phyloP scores from a whole-genome alignment of 1,139 yeast species.

The Taphrina populina region DNA sequence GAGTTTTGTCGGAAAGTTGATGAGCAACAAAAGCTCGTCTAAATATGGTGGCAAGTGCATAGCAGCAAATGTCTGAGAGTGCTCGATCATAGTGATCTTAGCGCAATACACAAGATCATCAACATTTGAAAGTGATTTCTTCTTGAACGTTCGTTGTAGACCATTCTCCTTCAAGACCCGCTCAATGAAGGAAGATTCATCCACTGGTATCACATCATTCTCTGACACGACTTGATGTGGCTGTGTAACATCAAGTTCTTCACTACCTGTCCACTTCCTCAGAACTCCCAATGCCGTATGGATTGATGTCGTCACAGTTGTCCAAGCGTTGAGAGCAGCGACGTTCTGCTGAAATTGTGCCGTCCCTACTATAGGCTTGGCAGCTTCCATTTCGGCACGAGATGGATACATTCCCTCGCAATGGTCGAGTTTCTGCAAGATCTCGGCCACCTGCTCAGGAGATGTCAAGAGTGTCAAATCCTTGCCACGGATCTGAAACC shows the following conservation, averaged over 20 bases:
- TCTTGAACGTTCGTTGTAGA: conserved; percentile 61
- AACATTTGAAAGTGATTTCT: conserved; percentile 58
- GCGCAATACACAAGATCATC: conserved; percentile 78
- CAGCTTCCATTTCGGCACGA: conserved; percentile 70
- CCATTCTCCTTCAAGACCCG: conserved; percentile 82
- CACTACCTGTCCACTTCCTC: conserved; percentile 75
- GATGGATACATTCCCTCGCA: conserved; percentile 82
- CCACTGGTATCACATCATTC: conserved; percentile 23
- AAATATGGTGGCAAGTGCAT: conserved; percentile 75
- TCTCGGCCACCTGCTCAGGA: conserved; percentile 54
- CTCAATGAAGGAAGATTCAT: conserved; percentile 63
- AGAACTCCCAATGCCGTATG: conserved; percentile 58
- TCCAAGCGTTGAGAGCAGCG: conserved; percentile 84
- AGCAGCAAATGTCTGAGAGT: conserved; percentile 62
- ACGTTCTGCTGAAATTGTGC: conserved; percentile 64
- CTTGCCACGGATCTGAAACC: conserved; percentile 55
- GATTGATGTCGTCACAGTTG: conserved; percentile 69
- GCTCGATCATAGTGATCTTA: conserved; percentile 65
- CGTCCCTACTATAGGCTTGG: conserved; percentile 69
- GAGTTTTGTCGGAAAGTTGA: conserved; percentile 74
- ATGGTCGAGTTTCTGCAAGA: conserved; percentile 63
- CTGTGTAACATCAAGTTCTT: conserved; percentile 61
- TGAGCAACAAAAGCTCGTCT: conserved; percentile 63
- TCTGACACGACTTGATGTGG: conserved; percentile 41
- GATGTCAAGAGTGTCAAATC: conserved; percentile 42